phyloP scores from a whole-genome alignment of 2,329 filamentous ascomycete species.

The Microcyclospora tardicrescens region DNA sequence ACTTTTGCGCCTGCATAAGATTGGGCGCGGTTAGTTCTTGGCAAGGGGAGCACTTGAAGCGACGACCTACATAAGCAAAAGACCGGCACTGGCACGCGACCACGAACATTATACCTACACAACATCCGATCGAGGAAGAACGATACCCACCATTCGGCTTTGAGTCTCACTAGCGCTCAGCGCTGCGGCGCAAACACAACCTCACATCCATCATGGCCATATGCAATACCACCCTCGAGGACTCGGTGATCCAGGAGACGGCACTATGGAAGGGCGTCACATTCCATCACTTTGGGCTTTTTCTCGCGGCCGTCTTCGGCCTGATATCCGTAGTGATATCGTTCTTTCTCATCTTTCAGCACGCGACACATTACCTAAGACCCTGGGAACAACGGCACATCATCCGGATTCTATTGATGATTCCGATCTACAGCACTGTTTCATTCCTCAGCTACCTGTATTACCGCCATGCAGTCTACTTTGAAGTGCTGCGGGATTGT shows the following conservation, averaged over 20 bases:
- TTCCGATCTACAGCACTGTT: conserved; percentile 65
- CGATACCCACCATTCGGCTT: too few relatives aligned
- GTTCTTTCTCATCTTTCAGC: conserved; percentile 41
- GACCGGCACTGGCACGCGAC: too few relatives aligned
- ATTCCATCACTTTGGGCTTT: conserved; percentile 45
- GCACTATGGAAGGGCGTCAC: conserved; percentile 41
- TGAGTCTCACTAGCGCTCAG: too few relatives aligned
- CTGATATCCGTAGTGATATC: conserved; percentile 39
- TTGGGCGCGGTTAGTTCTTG: too few relatives aligned
- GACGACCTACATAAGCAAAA: too few relatives aligned
- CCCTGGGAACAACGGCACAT: conserved; percentile 55
- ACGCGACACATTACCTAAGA: conserved; percentile 47
- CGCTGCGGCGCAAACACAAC: too few relatives aligned
- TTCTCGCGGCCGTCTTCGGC: conserved; percentile 41
- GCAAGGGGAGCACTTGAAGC: too few relatives aligned
- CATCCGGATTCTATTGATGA: conserved; percentile 79
- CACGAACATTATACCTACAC: too few relatives aligned
- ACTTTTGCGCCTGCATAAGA: too few relatives aligned
- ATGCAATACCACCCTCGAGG: conserved; percentile 40
- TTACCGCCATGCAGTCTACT: conserved; percentile 70
- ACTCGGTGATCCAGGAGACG: conserved; percentile 33
- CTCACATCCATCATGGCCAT: conserved; percentile 8
- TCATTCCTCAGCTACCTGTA: conserved; percentile 61
- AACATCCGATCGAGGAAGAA: too few relatives aligned
- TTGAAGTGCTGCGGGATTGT: conserved; percentile 66